Conservation (phyloP, 1,284 basidiomycete genomes). For the Cutaneotrichosporon cyanovorans region DNA sequence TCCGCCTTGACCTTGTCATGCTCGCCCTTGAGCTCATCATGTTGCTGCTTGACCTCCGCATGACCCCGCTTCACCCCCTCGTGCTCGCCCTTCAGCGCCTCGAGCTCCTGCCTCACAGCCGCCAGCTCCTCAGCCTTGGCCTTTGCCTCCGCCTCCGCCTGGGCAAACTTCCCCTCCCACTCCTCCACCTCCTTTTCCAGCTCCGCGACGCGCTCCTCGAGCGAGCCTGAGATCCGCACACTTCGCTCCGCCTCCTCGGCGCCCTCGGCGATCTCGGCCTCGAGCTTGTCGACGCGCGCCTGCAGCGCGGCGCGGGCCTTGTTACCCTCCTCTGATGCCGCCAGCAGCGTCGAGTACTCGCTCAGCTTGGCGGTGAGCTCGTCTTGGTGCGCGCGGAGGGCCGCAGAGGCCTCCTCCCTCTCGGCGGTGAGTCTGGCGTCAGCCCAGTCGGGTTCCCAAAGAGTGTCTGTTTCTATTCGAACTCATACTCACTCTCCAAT, state of each 20-base stretch:
- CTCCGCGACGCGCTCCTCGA: slow-evolving; percentile 19
- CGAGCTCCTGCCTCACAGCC: neutral
- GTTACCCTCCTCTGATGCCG: no score
- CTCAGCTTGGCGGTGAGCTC: no score
- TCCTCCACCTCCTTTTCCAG: slow-evolving; percentile 20
- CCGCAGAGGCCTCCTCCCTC: no score
- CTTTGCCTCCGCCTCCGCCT: slow-evolving; percentile 1
- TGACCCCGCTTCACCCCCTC: neutral
- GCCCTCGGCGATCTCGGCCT: slow-evolving; percentile 19
- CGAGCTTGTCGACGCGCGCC: slow-evolving; percentile 19
- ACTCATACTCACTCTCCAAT: no score
- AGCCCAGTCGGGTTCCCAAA: no score
- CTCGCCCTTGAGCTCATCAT: slow-evolving; percentile 14
- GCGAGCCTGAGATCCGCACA: slow-evolving; percentile 7
- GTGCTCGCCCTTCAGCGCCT: neutral
- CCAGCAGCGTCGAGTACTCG: no score
- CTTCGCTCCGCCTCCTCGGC: slow-evolving; percentile 26
- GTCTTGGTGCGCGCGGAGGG: no score
- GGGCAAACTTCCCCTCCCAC: slow-evolving; percentile 10
- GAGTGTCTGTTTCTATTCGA: no score
- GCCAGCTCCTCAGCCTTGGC: slow-evolving; percentile 12
- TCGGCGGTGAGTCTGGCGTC: no score
- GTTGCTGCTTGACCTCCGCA: slow-evolving; percentile 13
- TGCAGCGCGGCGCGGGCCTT: no score
- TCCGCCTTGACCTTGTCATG: slow-evolving; percentile 2